Base-by-base conservation (phyloP, 1,139 yeast genomes). In the Zygosaccharomyces pseudobailii region DNA sequence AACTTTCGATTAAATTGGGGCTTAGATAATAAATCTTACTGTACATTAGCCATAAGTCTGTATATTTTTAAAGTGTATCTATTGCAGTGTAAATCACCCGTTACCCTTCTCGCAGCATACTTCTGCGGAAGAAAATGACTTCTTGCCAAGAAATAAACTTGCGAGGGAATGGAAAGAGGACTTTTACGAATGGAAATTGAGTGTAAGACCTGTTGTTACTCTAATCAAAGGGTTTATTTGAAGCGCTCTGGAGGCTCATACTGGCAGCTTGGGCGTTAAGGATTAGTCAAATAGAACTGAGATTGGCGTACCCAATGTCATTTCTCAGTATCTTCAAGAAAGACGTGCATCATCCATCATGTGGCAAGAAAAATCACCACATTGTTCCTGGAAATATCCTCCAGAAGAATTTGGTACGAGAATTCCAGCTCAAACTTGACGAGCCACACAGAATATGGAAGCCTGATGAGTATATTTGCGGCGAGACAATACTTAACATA, bases 381-480 rank as follows among this genome's bases (percentile, higher is more conserved):
- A 22, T 44, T 23, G 45, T 21, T n/a, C 31, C 47, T 25, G 36
- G 46, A 31, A 44, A 48, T 21, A 32, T 39, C 31, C 43, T 46
- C 5, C 44, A 43, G 24, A 55, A 71, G 55, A 70, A 69, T 43
- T 67, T 76, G 6, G 73, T 78, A 51, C 75, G 77, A 45, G 88
- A 84, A 54, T 84, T 87, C 64, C 84, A 79, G 63, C 79, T 87
- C 39, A 74, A 74, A 43, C 69, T 87, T 47, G 84, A 82, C 55
- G 82, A 83, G 49, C 92, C 95, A 1, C 95, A 86, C 65, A 76
- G 78, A 58, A 49, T 58, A 7, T 61, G 67, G 72, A 68, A 71
- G 33, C 88, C 90, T 0, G 85, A 85, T 7, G 89, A 84, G 45
- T 78, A 74, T 54, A 74, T 84, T 3, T 69, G 74, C 2, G 92